Base-by-base conservation (phyloP, 2,329 filamentous ascomycete genomes). In the Xylariaceae sp. region DNA sequence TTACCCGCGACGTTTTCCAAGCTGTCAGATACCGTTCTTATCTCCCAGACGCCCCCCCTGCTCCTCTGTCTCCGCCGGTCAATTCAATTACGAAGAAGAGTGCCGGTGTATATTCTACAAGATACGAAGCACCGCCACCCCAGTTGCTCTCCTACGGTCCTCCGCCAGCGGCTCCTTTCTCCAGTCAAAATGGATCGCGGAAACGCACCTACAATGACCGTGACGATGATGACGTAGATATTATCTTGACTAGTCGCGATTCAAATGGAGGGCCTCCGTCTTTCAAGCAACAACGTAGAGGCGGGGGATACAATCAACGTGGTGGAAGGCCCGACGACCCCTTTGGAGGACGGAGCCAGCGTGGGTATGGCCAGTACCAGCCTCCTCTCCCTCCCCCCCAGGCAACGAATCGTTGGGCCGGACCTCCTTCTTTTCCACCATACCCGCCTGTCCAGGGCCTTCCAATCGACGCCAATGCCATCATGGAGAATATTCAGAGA, bases 1-100 rank as follows among this genome's bases (percentile, higher is more conserved):
- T 91, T 52, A 81, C 89, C 26, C 71, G 83, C 54, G 84, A 89
- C 54, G 73, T 90, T 16, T 84, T 90, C 55, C 64, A 75, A 38
- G 78, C 79, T 4, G 74, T 91, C 44, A 65, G 73, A 34, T 76
- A 76, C 56, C 83, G 77, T 55, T 73, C 74, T 4, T 85, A 82
- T 58, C 57, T 78, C 2, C 79, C 79, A 2, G 77, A 76, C 24
- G 73, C 71, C 30, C 62, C 62, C 31, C 69, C 69, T 34, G 65
- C 33, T 16, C 69, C 64, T 31, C 64, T 62, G 4, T 46, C 22
- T 32, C 41, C 34, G n/a, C 50, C 38, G 31, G 49, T 28, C 12
- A 29, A 17, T 16, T 24, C 19, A 12, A 35, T 17, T 22, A 6
- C 18, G 18, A 19, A 8, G 17, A 2, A 9, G 17, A 17, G 4